Evolutionary conservation across 2,329 filamentous ascomycete genomes (phyloP).

Genomic region (Ophiostoma australiae): DNA sequence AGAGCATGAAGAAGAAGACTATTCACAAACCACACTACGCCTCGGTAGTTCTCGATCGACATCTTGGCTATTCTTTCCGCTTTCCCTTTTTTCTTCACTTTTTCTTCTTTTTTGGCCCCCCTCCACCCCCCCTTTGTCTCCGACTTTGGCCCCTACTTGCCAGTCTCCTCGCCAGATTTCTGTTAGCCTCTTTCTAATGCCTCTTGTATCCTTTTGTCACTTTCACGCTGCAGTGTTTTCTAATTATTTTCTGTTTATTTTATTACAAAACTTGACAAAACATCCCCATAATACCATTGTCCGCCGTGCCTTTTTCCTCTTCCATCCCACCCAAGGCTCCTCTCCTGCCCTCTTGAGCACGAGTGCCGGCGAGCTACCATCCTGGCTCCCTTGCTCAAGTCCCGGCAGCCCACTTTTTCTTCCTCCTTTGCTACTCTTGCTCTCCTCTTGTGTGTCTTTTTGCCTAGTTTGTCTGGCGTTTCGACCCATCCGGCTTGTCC

Average conservation of each 20-base stretch:
- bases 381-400: conserved; percentile 8
- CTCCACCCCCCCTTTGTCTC: not conserved
- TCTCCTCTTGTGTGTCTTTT: not conserved
- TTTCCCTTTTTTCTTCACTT: conserved; percentile 13
- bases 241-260: not conserved
- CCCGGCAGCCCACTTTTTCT: not conserved
- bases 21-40: not conserved
- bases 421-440: not conserved
- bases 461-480: not conserved
- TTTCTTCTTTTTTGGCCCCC: not conserved
- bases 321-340: conserved; percentile 5
- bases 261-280: not conserved
- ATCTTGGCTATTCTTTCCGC: conserved; percentile 10
- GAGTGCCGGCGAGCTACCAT: conserved; percentile 6
- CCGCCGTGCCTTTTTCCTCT: not conserved
- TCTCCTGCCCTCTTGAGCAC: conserved; percentile 14
- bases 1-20: not conserved
- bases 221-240: not conserved
- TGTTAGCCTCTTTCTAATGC: not conserved
- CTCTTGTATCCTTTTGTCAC: not conserved
- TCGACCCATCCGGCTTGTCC: conserved; percentile 11
- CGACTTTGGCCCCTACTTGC: not conserved
- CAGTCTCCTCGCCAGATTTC: not conserved
- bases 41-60: conserved; percentile 14
- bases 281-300: conserved; percentile 10